Evolutionary conservation across 257 asterid species (phyloP), one percentile per base, ranked within the genome.

Genomic region (Oldenlandia corymbosa): DNA sequence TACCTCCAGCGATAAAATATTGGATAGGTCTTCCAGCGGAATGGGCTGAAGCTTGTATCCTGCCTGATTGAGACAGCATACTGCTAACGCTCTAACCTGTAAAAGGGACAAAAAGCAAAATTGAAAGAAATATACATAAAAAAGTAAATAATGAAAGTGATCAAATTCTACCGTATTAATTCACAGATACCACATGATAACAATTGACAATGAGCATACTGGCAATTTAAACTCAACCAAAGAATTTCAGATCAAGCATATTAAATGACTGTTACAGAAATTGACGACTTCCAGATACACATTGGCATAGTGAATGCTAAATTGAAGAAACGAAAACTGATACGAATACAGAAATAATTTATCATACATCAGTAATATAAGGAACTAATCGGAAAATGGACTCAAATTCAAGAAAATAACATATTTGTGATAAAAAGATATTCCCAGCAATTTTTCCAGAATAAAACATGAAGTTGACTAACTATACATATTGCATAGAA

Each of bases 1-100:
- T 63, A 88, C 98, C 92, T 80, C 73, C 85, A 92, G 82, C 84
- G 82, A 62, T 51, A 92, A 80, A 67, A 92, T 78, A 70, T 85
- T 87, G 65, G 97, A 87, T 65, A 92, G 80, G 70, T 79, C 73
- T 17, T 59, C 69, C 71, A 92, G 64, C 28, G 98, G 92, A 79
- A 77, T 81, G 30, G 97, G 93, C 72, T 92, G 95, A 73, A 84
- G 89, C 84, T 87, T 89, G 85, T 92, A 92, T 61, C 89, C 91
- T 60, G 93, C 95, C 68, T 76, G 78, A 78, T 82, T 83, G 70
- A 92, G 60, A 61, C 81, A 85, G 69, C 83, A 80, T 68, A 92
- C 65, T 56, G 95, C 98, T 58, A 82, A 69, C 71, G 77, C 76
- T 65, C 95, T 85, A 66, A 87, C 90, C 98, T 91, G 68, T 72